phyloP scores from a whole-genome alignment of 441 rosid genomes.

The Euphorbia schlechtendalii region DNA sequence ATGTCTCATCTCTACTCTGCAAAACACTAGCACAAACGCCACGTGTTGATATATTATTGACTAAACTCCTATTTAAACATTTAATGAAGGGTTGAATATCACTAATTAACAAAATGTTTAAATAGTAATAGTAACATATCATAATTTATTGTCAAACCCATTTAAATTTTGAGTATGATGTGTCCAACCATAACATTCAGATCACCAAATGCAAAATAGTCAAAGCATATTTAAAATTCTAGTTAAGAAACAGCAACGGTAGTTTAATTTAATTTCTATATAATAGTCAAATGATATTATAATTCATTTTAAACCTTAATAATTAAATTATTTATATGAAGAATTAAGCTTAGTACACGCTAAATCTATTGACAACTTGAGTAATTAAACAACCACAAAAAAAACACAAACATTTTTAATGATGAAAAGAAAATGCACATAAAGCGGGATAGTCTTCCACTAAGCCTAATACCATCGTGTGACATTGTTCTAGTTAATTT shows the following conservation, averaged over 20 bases:
- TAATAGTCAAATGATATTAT: neutral
- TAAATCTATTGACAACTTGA: neutral
- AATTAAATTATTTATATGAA: no score
- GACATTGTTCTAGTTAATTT: no score
- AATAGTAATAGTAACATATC: no score
- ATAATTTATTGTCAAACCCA: no score
- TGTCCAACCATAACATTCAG: no score
- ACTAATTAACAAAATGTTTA: neutral
- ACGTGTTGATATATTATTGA: neutral
- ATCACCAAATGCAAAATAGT: neutral
- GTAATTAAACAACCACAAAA: no score
- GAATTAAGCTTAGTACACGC: no score
- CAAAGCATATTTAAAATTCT: neutral
- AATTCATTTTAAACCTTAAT: neutral
- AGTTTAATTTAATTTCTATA: neutral
- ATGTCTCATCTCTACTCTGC: neutral
- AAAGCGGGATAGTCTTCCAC: no score
- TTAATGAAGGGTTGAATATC: slow-evolving; percentile 5
- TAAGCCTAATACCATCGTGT: no score
- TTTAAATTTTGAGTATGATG: neutral
- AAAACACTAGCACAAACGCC: slow-evolving; percentile 5
- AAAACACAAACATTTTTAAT: no score
- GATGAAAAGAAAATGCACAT: no score
- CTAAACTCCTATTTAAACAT: neutral
- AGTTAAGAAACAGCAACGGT: no score